Evolutionary conservation across 179 eudicot genomes (phyloP), one percentile per base, ranked within the genome.

Genomic region (Patellifolia procumbens): DNA sequence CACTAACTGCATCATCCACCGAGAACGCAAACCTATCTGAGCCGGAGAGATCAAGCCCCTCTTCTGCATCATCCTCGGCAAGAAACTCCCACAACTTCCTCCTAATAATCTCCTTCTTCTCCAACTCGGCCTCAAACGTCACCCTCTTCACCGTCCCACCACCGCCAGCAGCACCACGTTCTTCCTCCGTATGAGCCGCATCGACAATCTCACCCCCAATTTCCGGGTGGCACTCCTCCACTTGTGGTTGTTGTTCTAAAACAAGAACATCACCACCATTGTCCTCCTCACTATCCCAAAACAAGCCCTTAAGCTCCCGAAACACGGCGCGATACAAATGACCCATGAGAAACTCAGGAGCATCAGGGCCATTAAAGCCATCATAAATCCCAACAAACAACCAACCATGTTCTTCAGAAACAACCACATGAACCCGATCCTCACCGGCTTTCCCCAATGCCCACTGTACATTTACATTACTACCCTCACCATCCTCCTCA

Each of bases 281-380:
- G 58, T 73, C 74, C 6, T 77, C 91, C 58, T 79, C 94, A 73
- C 78, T 81, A 46, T 91, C 97, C 98, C 98, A 93, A 81, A 95
- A 95, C 84, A 95, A 83, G 34, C 99, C 99, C 74, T 95, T 91
- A 43, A 95, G 81, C 78, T 95, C 89, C 70, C 78, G 70, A 72
- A 87, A 93, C 77, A 93, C 85, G 26, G 98, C 90, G 24, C 89
- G 87, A 62, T 93, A 95, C 76, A 95, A 85, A 86, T 93, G 90
- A 70, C 93, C 91, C 98, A 95, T 93, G 82, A 95, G 81, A 70
- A 93, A 95, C 80, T 95, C 99, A 0, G 99, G 99, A 11, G 97
- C 99, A 93, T 95, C 99, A 9, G 99, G 97, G 24, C 99, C 99
- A 73, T 95, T 95, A 79, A 95, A 95, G 73, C 99, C 99, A 75